A percentile compares a stretch with the other conserved stretches of the same genome.
These are phyloP conservation scores for Eimeria praecox DNA, from an alignment of 169 alveolate genomes.

Conservation along the genomic window DNA sequence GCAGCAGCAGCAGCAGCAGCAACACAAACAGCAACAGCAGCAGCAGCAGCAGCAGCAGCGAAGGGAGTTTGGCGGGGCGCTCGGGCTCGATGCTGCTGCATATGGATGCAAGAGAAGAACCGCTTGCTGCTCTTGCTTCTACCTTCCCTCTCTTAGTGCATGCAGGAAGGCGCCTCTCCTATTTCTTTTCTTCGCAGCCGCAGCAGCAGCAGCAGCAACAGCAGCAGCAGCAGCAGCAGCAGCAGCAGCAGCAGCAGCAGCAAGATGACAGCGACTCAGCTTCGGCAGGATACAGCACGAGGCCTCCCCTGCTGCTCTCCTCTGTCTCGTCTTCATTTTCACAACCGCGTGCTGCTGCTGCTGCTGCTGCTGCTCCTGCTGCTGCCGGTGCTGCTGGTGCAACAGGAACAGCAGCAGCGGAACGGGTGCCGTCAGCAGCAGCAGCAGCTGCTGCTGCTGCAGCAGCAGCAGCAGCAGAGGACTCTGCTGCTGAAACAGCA, in stretches of 20 bases:
- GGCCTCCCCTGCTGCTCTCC: constrained; percentile 11
- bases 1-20: constrained; percentile 11
- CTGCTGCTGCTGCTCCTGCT: constrained; percentile 10
- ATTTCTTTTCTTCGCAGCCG: neutral
- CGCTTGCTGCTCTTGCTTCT: constrained; percentile 16
- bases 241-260: neutral
- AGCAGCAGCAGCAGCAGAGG: constrained; percentile 46
- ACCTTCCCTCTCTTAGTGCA: constrained; percentile 4
- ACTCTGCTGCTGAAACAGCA: neutral
- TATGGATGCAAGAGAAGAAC: neutral
- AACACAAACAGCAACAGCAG: neutral
- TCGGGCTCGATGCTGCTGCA: constrained; percentile 24
- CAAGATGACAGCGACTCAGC: no score
- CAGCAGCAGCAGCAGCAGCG: constrained; percentile 15
- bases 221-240: constrained; percentile 17
- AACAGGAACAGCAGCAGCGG: neutral
- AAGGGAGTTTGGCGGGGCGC: neutral
- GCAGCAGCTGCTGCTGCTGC: constrained; percentile 42
- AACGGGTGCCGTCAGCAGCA: neutral
- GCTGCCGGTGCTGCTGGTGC: constrained; percentile 12
- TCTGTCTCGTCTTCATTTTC: neutral
- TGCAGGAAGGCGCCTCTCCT: constrained; percentile 13
- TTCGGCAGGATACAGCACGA: neutral
- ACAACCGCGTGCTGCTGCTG: constrained; percentile 12
- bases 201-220: constrained; percentile 14